Evolutionary conservation across 768 basidiomycete genomes (phyloP).

Genomic region (Dictyophora rubrovolvata): DNA sequence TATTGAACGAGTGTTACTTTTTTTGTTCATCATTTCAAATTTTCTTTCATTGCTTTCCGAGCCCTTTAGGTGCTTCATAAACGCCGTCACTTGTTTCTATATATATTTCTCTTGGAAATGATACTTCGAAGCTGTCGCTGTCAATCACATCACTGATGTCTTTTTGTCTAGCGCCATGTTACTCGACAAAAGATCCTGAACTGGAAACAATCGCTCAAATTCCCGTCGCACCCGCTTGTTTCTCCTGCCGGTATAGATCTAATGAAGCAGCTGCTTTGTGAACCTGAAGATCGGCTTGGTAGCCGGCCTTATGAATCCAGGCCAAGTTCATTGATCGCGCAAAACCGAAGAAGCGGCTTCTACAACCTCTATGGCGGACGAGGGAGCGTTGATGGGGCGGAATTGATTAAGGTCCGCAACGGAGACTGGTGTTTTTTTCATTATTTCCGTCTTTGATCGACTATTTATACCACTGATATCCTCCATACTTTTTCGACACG

Average conservation of each 20-base stretch:
- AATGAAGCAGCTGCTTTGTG: conserved; percentile 85
- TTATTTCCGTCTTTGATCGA: conserved; percentile 5
- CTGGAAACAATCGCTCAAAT: conserved; percentile 84
- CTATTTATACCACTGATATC: conserved; percentile 11
- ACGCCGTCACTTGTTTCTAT: neutral
- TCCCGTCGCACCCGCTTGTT: conserved; percentile 74
- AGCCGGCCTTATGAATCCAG: conserved; percentile 57
- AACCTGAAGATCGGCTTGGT: conserved; percentile 89
- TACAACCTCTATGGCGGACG: conserved; percentile 35
- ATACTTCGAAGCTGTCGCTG: neutral
- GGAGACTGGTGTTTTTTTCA: neutral
- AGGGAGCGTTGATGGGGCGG: conserved; percentile 70
- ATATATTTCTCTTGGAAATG: neutral
- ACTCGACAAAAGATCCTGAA: conserved; percentile 96
- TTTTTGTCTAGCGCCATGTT: conserved; percentile 60
- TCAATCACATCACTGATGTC: conserved; percentile 11
- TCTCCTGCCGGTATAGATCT: conserved; percentile 82
- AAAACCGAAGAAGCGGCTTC: conserved; percentile 68
- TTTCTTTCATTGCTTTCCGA: neutral
- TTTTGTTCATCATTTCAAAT: neutral
- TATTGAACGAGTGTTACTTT: neutral
- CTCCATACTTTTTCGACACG: neutral
- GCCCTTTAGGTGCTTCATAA: neutral
- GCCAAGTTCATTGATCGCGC: conserved; percentile 68
- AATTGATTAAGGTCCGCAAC: conserved; percentile 67